Evolutionary conservation across 2,329 filamentous ascomycete species (phyloP), one percentile per base, ranked within the genome.

Genomic region (Helminthosporium solani): DNA sequence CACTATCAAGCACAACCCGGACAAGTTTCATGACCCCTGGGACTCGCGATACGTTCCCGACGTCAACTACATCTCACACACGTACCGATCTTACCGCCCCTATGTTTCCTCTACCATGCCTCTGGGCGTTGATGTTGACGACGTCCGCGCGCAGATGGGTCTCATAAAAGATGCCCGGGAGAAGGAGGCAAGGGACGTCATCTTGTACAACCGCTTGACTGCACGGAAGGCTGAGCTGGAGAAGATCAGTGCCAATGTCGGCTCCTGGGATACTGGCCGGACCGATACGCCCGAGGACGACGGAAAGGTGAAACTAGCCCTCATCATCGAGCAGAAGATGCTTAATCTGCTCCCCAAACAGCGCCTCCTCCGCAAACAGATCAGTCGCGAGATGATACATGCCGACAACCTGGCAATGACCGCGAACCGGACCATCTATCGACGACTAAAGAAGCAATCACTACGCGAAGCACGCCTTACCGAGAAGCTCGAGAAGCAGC

Each of bases 401-500:
- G 95, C 92, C 49, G 91, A 97, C 65, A 97, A 96, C 61, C 82
- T 97, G 21, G 92, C 91, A 35, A 96, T 96, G 88, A 96, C 92
- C 1, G 92, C 91, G 1, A 99, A 99, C 67, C 85, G 94, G 40
- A 86, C 88, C 42, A 82, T 86, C 63, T 96, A 96, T 70, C 87
- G 94, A 28, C 86, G 94, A 40, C 87, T 94, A 77, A 99, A 99
- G 85, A 97, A 96, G 76, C 92, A 96, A 71, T 95, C 87, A 40
- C 80, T 97, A 40, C 86, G 92, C 28, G 94, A 99, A 73, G 94
- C 94, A 46, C 87, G 92, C 46, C 95, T 99, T 56, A 99, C 94
- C 0, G 94, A 99, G 80, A 99, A 96, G 73, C 83, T 99, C 2
- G 94, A 99, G 81, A 97, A 97, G 75, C 91, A 99, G 70, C 94